Evolutionary conservation across 1,284 basidiomycete species (phyloP).

Genomic region (Trichosporon faecale): DNA sequence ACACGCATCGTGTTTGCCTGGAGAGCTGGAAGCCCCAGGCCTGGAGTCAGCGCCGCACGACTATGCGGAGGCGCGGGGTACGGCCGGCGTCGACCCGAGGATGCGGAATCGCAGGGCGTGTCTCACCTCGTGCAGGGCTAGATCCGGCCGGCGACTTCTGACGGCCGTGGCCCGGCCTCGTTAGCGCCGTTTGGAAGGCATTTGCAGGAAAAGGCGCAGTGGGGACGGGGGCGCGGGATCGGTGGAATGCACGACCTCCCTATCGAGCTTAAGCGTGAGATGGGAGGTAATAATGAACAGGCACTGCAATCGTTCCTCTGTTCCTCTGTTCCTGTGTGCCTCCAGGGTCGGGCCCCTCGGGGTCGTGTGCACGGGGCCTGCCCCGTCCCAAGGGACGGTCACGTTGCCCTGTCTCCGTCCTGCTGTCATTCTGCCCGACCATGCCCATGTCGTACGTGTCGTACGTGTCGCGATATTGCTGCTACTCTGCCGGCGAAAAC

Average conservation of each 20-base stretch:
- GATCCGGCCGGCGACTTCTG: not conserved
- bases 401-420: not conserved
- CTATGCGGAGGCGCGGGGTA: not conserved
- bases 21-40: too few species aligned
- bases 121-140: not conserved
- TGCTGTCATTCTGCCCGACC: not conserved
- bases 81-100: not conserved
- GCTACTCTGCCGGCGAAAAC: not conserved
- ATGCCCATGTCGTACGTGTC: not conserved
- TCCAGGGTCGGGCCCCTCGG: constrained; percentile 4
- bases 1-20: not conserved
- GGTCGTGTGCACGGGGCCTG: not conserved
- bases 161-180: not conserved
- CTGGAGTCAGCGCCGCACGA: not conserved
- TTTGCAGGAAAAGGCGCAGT: too few species aligned
- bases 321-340: not conserved
- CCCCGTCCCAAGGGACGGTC: not conserved
- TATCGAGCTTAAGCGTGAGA: not conserved
- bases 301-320: not conserved
- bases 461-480: not conserved
- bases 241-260: not conserved
- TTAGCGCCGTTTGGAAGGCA: not conserved
- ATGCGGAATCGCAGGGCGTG: not conserved
- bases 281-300: not conserved
- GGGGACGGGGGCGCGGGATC: not conserved